A percentile compares a stretch with the other conserved stretches of the same genome.
phyloP scores from a whole-genome alignment of 1,139 yeast genomes.

The Blastobotrys proliferans region DNA sequence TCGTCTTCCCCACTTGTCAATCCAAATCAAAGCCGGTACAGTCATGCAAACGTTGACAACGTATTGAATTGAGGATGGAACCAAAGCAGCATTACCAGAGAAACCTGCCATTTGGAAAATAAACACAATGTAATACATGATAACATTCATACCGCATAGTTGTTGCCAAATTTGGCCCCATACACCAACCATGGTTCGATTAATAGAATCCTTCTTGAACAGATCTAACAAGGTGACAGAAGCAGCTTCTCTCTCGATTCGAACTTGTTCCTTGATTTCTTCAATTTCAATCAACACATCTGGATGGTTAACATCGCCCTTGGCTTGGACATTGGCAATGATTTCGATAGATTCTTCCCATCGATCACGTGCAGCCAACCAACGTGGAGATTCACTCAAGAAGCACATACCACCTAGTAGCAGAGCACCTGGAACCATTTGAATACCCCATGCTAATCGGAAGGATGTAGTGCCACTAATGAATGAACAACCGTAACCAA shows the following conservation, averaged over 20 bases:
- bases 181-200: slow-evolving; percentile 51
- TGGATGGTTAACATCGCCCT: slow-evolving; percentile 50
- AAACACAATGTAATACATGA: slow-evolving; percentile 44
- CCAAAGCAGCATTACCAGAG: slow-evolving; percentile 35
- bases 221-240: slow-evolving; percentile 41
- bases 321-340: slow-evolving; percentile 49
- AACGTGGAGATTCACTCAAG: slow-evolving; percentile 72
- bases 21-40: slow-evolving; percentile 42
- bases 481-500: slow-evolving; percentile 55
- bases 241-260: slow-evolving; percentile 27
- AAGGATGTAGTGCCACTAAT: slow-evolving; percentile 51
- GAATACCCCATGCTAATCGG: slow-evolving; percentile 68
- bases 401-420: slow-evolving; percentile 47
- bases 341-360: slow-evolving; percentile 62
- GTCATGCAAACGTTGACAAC: slow-evolving; percentile 40
- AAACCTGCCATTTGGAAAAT: slow-evolving; percentile 41
- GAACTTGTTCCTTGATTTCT: slow-evolving; percentile 49
- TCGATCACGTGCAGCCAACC: slow-evolving; percentile 60
- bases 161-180: slow-evolving; percentile 71
- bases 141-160: slow-evolving; percentile 67
- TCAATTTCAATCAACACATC: slow-evolving; percentile 54
- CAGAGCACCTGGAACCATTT: slow-evolving; percentile 56
- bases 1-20: slow-evolving; percentile 56
- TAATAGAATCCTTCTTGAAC: slow-evolving; percentile 45
- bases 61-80: slow-evolving; percentile 59